phyloP scores from a whole-genome alignment of 2,329 filamentous ascomycete species.

The Stemphylium lycopersici region DNA sequence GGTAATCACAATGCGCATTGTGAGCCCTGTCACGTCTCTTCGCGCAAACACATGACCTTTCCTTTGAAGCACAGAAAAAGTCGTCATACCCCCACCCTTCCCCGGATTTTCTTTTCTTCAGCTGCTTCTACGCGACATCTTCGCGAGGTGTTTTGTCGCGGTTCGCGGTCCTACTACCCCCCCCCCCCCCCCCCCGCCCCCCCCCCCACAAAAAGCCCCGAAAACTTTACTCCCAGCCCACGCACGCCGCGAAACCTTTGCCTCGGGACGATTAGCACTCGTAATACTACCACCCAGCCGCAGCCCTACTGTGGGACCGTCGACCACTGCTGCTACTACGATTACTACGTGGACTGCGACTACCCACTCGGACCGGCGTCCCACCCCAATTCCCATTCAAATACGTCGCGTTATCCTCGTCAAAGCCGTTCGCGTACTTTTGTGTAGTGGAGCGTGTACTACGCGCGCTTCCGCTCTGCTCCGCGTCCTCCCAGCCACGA shows the following conservation, averaged over 20 bases:
- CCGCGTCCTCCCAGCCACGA: constrained; percentile 7
- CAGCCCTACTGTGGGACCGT: constrained; percentile 2
- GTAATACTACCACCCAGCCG: no score
- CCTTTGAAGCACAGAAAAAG: not conserved
- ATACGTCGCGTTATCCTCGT: constrained; percentile 31
- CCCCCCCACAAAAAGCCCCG: not conserved
- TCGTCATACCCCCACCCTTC: not conserved
- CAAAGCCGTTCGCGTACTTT: constrained; percentile 24
- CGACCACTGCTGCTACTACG: not conserved
- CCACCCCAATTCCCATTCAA: constrained; percentile 29
- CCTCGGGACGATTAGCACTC: no score
- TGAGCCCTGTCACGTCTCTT: not conserved
- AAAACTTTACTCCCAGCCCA: not conserved
- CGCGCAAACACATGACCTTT: not conserved
- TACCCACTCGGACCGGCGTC: constrained; percentile 20
- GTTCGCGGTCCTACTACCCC: not conserved
- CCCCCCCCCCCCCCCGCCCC: no score
- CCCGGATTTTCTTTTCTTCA: not conserved
- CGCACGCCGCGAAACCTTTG: not conserved
- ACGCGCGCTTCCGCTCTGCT: not conserved
- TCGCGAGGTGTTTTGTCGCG: not conserved
- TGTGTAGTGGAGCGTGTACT: not conserved
- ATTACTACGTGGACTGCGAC: not conserved
- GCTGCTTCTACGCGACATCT: no score
- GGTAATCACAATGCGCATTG: no score